These are phyloP conservation scores for Jaminaea rosea DNA, from an alignment of 1,284 basidiomycete species.

Conservation along the genomic window DNA sequence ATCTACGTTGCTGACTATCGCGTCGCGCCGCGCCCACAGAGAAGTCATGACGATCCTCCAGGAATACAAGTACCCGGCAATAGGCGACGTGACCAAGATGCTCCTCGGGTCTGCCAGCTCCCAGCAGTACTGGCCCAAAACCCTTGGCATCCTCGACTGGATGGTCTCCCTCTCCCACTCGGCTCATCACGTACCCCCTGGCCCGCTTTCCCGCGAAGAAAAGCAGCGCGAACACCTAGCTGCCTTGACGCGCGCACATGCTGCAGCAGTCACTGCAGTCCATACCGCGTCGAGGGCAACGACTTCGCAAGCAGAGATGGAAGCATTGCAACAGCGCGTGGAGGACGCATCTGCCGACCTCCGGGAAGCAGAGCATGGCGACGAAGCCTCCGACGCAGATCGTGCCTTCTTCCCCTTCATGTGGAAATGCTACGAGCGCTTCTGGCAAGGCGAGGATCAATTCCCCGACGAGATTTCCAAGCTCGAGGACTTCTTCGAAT, in stretches of 20 bases:
- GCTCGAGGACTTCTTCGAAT: constrained; percentile 27
- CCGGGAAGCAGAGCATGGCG: constrained; percentile 12
- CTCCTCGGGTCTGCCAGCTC: constrained; percentile 42
- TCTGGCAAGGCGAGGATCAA: constrained; percentile 44
- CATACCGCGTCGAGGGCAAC: background rate
- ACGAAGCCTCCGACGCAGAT: constrained; percentile 31
- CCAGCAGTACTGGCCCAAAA: constrained; percentile 43
- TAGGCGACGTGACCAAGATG: constrained; percentile 45
- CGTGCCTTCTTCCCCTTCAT: constrained; percentile 42
- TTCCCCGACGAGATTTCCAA: constrained; percentile 41
- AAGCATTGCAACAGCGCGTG: background rate
- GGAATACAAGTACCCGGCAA: constrained; percentile 42
- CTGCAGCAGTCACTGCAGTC: background rate
- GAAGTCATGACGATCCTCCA: constrained; percentile 39
- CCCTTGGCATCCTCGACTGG: constrained; percentile 45
- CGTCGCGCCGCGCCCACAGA: background rate
- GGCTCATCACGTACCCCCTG: background rate
- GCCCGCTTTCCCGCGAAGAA: background rate
- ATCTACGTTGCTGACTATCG: background rate
- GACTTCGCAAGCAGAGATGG: background rate
- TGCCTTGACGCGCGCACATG: background rate
- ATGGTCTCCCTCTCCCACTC: constrained; percentile 24
- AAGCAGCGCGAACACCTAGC: background rate
- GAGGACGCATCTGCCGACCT: background rate
- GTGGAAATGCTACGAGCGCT: constrained; percentile 44